phyloP scores from a whole-genome alignment of 345 rosid genomes.

The Citrus maxima region DNA sequence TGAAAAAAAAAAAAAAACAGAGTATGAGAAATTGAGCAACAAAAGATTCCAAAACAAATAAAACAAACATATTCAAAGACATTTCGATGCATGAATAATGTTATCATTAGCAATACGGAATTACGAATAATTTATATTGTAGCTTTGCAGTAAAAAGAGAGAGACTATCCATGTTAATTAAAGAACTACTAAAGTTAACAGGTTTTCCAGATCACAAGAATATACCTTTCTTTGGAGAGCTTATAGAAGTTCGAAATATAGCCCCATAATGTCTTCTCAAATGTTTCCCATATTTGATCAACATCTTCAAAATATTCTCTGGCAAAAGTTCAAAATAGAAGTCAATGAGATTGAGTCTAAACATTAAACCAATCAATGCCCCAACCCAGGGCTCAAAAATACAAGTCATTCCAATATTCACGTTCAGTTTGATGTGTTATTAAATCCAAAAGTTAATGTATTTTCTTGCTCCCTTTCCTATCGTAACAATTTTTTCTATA shows the following conservation, averaged over 20 bases:
- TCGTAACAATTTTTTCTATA: not conserved
- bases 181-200: slow-evolving; percentile 1
- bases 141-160: slow-evolving; percentile 7
- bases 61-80: not conserved
- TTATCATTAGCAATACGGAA: not conserved
- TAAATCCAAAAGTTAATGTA: not conserved
- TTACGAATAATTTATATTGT: not conserved
- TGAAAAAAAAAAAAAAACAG: slow-evolving; percentile 14
- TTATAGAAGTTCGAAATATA: slow-evolving; percentile 76
- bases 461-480: not conserved
- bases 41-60: slow-evolving; percentile 2
- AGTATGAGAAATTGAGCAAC: not conserved
- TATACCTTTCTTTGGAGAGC: slow-evolving; percentile 95
- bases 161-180: slow-evolving; percentile 1
- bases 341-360: slow-evolving; percentile 14
- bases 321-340: slow-evolving; percentile 16
- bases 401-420: not conserved
- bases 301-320: slow-evolving; percentile 99
- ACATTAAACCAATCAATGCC: slow-evolving; percentile 10
- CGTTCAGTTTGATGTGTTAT: not conserved
- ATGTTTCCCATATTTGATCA: slow-evolving; percentile 94
- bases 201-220: not conserved
- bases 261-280: slow-evolving; percentile 95
- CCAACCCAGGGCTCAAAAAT: not conserved
- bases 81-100: not conserved